Evolutionary conservation across 2,329 filamentous ascomycete genomes (phyloP).

Genomic region (Xylariales sp.): DNA sequence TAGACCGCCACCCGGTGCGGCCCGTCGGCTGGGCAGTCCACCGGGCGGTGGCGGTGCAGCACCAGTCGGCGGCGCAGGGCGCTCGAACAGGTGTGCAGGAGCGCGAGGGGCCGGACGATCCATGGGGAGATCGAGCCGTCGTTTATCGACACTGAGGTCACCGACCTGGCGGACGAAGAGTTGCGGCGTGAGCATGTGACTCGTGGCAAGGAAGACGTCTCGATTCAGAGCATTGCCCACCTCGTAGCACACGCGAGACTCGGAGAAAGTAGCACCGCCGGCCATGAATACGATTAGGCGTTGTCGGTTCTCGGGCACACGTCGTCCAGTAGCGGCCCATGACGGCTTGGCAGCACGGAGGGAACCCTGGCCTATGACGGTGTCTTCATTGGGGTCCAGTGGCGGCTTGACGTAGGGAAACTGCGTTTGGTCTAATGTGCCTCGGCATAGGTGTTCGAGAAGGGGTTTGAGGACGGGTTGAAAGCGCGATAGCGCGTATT

Average conservation of each 20-base stretch:
- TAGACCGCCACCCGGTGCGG: conserved; percentile 26
- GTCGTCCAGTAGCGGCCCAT: conserved; percentile 80
- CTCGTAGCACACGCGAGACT: conserved; percentile 86
- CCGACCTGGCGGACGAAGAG: conserved; percentile 79
- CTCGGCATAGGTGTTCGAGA: conserved; percentile 68
- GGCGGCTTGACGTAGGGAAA: conserved; percentile 75
- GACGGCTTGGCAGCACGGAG: conserved; percentile 89
- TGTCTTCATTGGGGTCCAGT: conserved; percentile 56
- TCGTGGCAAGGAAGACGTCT: conserved; percentile 84
- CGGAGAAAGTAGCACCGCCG: conserved; percentile 89
- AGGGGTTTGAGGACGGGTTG: conserved; percentile 77
- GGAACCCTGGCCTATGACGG: conserved; percentile 62
- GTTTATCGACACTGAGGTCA: conserved; percentile 71
- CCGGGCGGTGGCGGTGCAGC: conserved; percentile 22
- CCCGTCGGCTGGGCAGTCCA: conserved; percentile 25
- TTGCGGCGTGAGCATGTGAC: conserved; percentile 85
- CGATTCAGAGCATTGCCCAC: conserved; percentile 65
- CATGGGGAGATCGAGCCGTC: conserved; percentile 72
- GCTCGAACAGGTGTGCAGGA: conserved; percentile 81
- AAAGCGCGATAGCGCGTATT: conserved; percentile 82
- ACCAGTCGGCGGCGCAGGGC: conserved; percentile 44
- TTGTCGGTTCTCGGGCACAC: conserved; percentile 76
- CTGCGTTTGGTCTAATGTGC: conserved; percentile 57
- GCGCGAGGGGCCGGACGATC: conserved; percentile 77
- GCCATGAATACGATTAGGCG: conserved; percentile 92